Evolutionary conservation across 1,284 basidiomycete genomes (phyloP).

Genomic region (Earliella scabrosa): DNA sequence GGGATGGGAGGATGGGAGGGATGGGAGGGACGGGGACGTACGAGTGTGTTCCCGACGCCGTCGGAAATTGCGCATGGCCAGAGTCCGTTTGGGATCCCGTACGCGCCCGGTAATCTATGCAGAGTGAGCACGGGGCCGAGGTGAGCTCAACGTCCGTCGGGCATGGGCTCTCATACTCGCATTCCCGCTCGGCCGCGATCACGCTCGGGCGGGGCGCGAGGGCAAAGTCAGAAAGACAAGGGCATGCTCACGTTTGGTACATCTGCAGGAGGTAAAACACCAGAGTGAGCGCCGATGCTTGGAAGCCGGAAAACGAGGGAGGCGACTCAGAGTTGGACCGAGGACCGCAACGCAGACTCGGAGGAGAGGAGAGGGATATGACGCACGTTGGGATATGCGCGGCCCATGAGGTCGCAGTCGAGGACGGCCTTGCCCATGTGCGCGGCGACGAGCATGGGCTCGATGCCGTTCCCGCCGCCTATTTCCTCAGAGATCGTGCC

Average conservation of each 20-base stretch:
- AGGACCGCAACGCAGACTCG: no score
- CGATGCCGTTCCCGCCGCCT: conserved; percentile 62
- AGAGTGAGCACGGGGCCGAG: no score
- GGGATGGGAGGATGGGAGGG: no score
- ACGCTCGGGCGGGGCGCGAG: neutral
- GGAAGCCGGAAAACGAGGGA: no score
- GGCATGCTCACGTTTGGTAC: conserved; percentile 35
- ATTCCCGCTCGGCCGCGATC: no score
- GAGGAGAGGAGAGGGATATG: neutral
- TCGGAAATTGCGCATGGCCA: conserved; percentile 50
- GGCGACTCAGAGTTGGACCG: no score
- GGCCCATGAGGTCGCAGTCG: conserved; percentile 57
- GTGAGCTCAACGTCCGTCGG: neutral
- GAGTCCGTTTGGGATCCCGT: conserved; percentile 40
- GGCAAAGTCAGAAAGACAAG: neutral
- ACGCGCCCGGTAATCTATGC: conserved; percentile 44
- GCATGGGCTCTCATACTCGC: no score
- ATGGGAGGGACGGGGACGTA: conserved; percentile 14
- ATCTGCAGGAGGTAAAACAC: conserved; percentile 30
- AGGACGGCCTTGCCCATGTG: conserved; percentile 33
- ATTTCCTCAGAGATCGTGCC: conserved; percentile 55
- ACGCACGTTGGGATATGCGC: conserved; percentile 43
- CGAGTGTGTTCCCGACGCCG: conserved; percentile 46
- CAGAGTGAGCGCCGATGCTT: no score
- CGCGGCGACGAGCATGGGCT: conserved; percentile 51